Evolutionary conservation across 2,329 filamentous ascomycete genomes (phyloP).

Genomic region (Sporothrix brasiliensis): DNA sequence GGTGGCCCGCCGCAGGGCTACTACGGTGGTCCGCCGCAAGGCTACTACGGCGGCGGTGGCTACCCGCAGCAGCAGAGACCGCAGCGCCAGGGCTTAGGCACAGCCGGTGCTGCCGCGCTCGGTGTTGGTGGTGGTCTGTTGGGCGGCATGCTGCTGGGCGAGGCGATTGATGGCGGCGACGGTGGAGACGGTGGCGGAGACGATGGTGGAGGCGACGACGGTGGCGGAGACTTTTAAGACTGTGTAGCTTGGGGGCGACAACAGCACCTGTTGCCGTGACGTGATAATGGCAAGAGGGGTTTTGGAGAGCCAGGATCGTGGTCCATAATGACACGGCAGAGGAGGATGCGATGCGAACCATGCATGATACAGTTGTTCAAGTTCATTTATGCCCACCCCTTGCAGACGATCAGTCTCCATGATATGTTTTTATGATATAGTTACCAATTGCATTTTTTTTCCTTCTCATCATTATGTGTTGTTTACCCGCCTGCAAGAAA

Average conservation of each 20-base stretch:
- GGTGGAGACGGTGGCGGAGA: constrained; percentile 40
- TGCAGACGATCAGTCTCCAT: neutral
- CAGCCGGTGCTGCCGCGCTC: constrained; percentile 71
- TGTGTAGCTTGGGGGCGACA: neutral
- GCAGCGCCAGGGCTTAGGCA: constrained; percentile 58
- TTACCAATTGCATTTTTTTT: neutral
- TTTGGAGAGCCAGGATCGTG: neutral
- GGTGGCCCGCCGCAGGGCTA: constrained; percentile 41
- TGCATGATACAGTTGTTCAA: neutral
- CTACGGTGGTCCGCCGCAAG: constrained; percentile 41
- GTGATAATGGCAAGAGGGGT: neutral
- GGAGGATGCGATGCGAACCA: constrained; percentile 1
- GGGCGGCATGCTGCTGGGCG: constrained; percentile 72
- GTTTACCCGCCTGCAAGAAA: neutral
- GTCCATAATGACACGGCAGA: neutral
- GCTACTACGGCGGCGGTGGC: constrained; percentile 41
- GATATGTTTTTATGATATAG: neutral
- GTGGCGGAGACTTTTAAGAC: constrained; percentile 47
- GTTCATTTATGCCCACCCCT: neutral
- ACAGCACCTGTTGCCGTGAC: neutral
- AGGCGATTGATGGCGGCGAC: constrained; percentile 66
- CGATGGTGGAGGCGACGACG: constrained; percentile 44
- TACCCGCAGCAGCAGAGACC: constrained; percentile 44
- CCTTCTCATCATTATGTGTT: neutral
- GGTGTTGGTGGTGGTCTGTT: constrained; percentile 80